These are phyloP conservation scores for Leccinum arenicola DNA, from an alignment of 768 basidiomycete species.

Conservation along the genomic window DNA sequence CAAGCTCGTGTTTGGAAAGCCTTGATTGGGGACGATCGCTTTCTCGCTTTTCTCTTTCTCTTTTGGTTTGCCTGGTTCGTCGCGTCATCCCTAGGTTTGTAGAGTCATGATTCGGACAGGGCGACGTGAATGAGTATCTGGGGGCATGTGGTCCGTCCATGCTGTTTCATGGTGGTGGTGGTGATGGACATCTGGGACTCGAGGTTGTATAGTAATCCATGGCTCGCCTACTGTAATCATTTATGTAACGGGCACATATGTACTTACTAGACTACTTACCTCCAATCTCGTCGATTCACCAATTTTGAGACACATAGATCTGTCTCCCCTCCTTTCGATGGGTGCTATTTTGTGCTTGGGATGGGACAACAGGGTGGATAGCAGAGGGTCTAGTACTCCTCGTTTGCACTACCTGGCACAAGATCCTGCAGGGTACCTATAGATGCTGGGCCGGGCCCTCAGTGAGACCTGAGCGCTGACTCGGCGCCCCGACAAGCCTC, in stretches of 20 bases:
- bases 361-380: too few relatives aligned
- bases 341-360: too few relatives aligned
- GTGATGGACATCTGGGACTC: background rate
- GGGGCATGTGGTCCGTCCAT: background rate
- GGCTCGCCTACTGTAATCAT: background rate
- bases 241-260: background rate
- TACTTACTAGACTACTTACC: too few relatives aligned
- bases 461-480: too few relatives aligned
- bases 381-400: too few relatives aligned
- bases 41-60: background rate
- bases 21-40: constrained; percentile 25
- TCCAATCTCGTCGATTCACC: too few relatives aligned
- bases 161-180: background rate
- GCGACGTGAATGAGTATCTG: background rate
- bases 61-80: background rate
- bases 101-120: background rate
- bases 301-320: too few relatives aligned
- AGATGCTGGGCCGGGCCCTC: too few relatives aligned
- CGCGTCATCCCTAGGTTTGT: background rate
- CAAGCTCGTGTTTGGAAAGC: constrained; percentile 46
- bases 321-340: too few relatives aligned
- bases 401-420: too few relatives aligned
- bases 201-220: background rate
- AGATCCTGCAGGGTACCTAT: too few relatives aligned
- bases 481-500: too few relatives aligned